Evolutionary conservation across 768 basidiomycete genomes (phyloP), one percentile per base, ranked within the genome.

Genomic region (Fibroporia radiculosa): DNA sequence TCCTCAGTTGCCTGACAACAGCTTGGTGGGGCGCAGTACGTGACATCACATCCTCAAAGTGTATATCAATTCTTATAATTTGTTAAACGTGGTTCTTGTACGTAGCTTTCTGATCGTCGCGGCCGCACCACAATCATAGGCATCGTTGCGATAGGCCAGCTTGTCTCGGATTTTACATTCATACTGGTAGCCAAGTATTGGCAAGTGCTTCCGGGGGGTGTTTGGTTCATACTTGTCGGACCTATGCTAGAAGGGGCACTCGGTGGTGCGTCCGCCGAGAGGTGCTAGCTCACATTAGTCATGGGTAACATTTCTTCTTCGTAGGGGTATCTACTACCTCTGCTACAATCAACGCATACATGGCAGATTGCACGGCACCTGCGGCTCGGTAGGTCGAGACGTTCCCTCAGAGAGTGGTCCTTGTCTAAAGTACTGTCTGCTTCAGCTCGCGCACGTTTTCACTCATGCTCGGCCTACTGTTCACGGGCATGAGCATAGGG

Each of bases 21-120:
- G 87, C 77, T 2, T 93, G 81, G 77, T 95, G 92, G 92, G 84
- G 85, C 44, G 73, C 82, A 42, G 84, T 85, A 62, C 61, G 82
- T 69, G 31, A 12, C 7, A 20, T 25, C 1, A 23, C 40, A 20
- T 42, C 5, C 28, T 34, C n/a, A 27, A 13, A 14, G 14, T 16
- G 19, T 40, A 20, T 23, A 2, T 26, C 29, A n/a, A 18, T 10
- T n/a, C 34, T 31, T 24, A 22, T 27, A 6, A 27, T 27, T 13
- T 33, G 10, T 20, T 18, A 18, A 13, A 36, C 23, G 38, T 12
- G 6, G 19, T 23, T 19, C 10, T 25, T 6, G n/a, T 18, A 16
- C 6, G 1, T 31, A 89, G 80, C 71, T 83, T 34, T 88, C 86
- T 4, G 92, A 96, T 63, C 73, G 84, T 13, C 63, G 74, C 57